A percentile compares a stretch with the other conserved stretches of the same genome.
phyloP scores from a whole-genome alignment of 129 eudicot genomes.

The Chrysanthemum lavandulifolium region DNA sequence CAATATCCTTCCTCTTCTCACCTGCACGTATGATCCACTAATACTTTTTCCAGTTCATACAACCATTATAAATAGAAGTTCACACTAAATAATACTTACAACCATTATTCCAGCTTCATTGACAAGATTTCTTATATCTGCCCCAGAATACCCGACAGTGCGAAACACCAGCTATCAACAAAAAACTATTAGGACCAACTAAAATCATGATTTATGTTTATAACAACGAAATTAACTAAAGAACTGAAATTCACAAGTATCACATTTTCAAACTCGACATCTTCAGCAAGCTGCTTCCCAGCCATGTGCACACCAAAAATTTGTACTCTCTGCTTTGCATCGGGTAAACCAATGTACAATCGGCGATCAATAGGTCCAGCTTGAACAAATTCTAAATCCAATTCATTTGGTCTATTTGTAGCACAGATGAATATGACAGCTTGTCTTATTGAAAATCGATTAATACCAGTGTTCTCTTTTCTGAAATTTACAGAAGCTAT shows the following conservation, averaged over 20 bases:
- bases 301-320: constrained; percentile 90
- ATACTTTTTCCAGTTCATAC: too few species aligned
- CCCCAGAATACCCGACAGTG: constrained; percentile 97
- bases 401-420: constrained; percentile 93
- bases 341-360: constrained; percentile 84
- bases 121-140: constrained; percentile 89
- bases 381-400: constrained; percentile 76
- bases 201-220: background rate
- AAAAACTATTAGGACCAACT: constrained; percentile 11
- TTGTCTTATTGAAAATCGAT: constrained; percentile 69
- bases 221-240: too few species aligned
- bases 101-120: constrained; percentile 76
- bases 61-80: too few species aligned
- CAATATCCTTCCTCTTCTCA: too few species aligned
- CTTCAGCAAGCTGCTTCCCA: constrained; percentile 80
- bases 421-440: constrained; percentile 96
- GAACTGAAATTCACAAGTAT: background rate
- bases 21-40: too few species aligned
- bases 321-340: constrained; percentile 85
- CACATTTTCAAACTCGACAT: constrained; percentile 78
- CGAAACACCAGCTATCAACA: constrained; percentile 81
- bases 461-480: too few species aligned
- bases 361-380: constrained; percentile 90
- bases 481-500: too few species aligned
- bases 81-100: too few species aligned